phyloP scores from a whole-genome alignment of 805 yeast species.

The Metschnikowia continentalis region DNA sequence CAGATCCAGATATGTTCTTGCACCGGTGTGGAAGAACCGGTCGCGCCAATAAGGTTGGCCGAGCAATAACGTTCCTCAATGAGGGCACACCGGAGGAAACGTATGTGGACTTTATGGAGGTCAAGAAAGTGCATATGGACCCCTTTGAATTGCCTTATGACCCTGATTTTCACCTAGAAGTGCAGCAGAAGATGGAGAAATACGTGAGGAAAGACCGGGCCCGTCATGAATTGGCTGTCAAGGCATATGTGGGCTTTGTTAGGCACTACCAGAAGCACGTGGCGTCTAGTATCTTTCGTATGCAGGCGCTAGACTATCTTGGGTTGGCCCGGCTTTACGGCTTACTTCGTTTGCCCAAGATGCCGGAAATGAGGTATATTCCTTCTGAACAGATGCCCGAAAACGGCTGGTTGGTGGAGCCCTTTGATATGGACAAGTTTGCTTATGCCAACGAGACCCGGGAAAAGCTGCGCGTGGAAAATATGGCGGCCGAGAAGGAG shows the following conservation, averaged over 20 bases:
- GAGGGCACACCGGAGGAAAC: constrained; percentile 74
- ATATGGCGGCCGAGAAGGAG: constrained; percentile 45
- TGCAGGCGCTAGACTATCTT: constrained; percentile 64
- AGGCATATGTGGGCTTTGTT: constrained; percentile 78
- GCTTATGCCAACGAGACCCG: constrained; percentile 59
- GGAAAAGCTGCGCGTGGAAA: constrained; percentile 60
- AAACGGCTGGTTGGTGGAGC: constrained; percentile 68
- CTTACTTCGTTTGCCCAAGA: constrained; percentile 76
- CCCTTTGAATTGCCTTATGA: constrained; percentile 29
- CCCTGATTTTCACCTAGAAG: constrained; percentile 24
- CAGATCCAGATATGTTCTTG: constrained; percentile 84
- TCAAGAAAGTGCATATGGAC: constrained; percentile 53
- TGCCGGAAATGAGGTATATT: constrained; percentile 79
- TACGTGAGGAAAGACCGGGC: constrained; percentile 75
- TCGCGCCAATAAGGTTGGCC: constrained; percentile 81
- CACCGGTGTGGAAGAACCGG: constrained; percentile 97
- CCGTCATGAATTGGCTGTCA: constrained; percentile 75
- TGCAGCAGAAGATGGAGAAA: constrained; percentile 25
- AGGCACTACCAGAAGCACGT: constrained; percentile 83
- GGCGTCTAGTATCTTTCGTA: constrained; percentile 82
- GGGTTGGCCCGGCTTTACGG: constrained; percentile 77
- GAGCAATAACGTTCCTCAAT: constrained; percentile 69
- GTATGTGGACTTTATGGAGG: constrained; percentile 73
- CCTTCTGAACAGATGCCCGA: constrained; percentile 49
- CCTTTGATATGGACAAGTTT: constrained; percentile 64